phyloP scores from a whole-genome alignment of 1,139 yeast species.

The Zygotorulaspora mrakii region DNA sequence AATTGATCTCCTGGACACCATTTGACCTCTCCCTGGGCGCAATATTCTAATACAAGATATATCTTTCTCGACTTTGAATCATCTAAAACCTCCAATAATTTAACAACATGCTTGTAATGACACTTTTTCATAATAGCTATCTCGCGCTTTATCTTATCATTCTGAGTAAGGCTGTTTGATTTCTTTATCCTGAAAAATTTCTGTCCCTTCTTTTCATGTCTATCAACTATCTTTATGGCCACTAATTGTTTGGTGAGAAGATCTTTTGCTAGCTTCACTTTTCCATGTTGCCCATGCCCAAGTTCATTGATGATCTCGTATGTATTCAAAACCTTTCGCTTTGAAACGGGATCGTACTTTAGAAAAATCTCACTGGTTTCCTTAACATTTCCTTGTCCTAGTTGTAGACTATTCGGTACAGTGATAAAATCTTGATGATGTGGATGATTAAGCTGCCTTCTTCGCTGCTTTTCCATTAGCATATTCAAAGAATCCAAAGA shows the following conservation, averaged over 20 bases:
- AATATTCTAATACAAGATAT: constrained; percentile 83
- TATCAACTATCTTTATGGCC: constrained; percentile 88
- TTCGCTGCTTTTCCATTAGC: constrained; percentile 39
- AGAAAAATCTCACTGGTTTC: constrained; percentile 79
- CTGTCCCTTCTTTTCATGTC: constrained; percentile 47
- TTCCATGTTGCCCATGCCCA: constrained; percentile 97
- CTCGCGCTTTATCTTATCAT: constrained; percentile 73
- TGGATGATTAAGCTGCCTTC: constrained; percentile 41
- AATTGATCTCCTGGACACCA: constrained; percentile 51
- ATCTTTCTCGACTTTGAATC: constrained; percentile 81
- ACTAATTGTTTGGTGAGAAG: constrained; percentile 66
- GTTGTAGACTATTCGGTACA: constrained; percentile 18
- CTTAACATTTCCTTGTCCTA: constrained; percentile 48
- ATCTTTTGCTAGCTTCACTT: constrained; percentile 86
- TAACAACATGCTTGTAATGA: constrained; percentile 85
- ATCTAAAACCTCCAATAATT: constrained; percentile 83
- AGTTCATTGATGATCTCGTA: constrained; percentile 85
- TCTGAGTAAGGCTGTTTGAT: constrained; percentile 25
- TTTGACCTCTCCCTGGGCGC: constrained; percentile 86
- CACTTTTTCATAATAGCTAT: constrained; percentile 96
- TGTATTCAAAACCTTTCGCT: constrained; percentile 79
- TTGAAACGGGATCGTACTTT: constrained; percentile 85
- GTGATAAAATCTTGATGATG: constrained; percentile 38
- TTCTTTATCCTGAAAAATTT: constrained; percentile 26
- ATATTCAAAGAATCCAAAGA: constrained; percentile 41